Evolutionary conservation across 2,329 filamentous ascomycete genomes (phyloP), one percentile per base, ranked within the genome.

Genomic region (Aspergillus fijiensis): DNA sequence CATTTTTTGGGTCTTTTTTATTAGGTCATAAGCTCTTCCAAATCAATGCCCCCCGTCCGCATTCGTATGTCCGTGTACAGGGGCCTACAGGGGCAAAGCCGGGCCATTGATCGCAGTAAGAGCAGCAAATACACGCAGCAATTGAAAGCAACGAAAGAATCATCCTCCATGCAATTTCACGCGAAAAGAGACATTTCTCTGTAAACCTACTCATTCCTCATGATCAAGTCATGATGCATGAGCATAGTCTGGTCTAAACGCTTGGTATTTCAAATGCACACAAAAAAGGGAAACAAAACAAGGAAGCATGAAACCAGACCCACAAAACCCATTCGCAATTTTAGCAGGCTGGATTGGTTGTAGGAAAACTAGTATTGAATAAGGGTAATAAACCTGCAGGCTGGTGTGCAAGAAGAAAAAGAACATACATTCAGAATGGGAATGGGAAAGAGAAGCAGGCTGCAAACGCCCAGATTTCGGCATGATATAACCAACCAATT

Each of bases 401-500:
- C 64, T 62, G 58, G 60, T 62, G 60, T 58, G 56, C 64, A 63
- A 69, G 58, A 61, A 68, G 69, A 19, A 45, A 70, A 68, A 69
- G 39, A 45, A 70, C 68, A 72, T 74, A 75, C 72, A 73, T 69
- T 67, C 57, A 65, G 65, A 68, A 65, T 60, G 57, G 64, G 63
- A 62, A 61, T 51, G 42, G 53, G 45, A 60, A 51, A 55, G 60
- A 66, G 69, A 65, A 55, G 39, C 39, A 68, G 67, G 68, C 63
- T 63, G 60, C 53, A 60, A 58, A 60, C 56, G 66, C 69, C 70
- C 72, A 45, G 73, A 60, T 74, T 72, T 67, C 67, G 70, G 64
- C 65, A 68, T 68, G 66, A 70, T 67, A 74, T 75, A 74, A 75
- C 70, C 71, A 74, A 76, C 72, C 73, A 74, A 71, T 69, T 74